Evolutionary conservation across 1,139 yeast species (phyloP).

Genomic region (Sugiyamaella castrensis): DNA sequence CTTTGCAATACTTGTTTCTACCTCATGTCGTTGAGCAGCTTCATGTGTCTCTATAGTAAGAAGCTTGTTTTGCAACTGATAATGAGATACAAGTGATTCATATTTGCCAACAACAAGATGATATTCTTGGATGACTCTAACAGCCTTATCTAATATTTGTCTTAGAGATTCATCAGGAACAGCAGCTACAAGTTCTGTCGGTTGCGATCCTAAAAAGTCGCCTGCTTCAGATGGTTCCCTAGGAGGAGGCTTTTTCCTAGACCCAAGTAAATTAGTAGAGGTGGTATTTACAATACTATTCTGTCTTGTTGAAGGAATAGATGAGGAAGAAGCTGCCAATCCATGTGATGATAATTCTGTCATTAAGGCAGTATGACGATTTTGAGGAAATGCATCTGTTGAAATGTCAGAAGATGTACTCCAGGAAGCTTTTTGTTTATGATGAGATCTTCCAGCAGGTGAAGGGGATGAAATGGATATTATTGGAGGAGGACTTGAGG

Average conservation of each 20-base stretch:
- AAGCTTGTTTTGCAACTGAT: slow-evolving; percentile 42
- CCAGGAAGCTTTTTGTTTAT: slow-evolving; percentile 1
- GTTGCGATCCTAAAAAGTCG: slow-evolving; percentile 8
- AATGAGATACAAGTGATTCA: slow-evolving; percentile 23
- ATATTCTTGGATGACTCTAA: slow-evolving; percentile 17
- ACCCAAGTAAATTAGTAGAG: too few relatives aligned
- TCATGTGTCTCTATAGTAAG: slow-evolving; percentile 41
- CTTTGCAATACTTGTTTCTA: slow-evolving; percentile 45
- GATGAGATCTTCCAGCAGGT: background rate
- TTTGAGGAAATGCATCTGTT: background rate
- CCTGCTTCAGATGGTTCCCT: slow-evolving; percentile 10
- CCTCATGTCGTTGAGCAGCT: slow-evolving; percentile 44
- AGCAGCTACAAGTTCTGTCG: slow-evolving; percentile 15
- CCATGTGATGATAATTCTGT: too few relatives aligned
- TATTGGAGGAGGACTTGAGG: background rate
- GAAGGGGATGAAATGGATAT: background rate
- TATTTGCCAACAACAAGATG: slow-evolving; percentile 15
- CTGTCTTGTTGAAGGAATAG: too few relatives aligned
- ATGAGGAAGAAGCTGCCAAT: too few relatives aligned
- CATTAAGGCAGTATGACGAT: background rate
- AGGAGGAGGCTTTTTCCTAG: slow-evolving; percentile 9
- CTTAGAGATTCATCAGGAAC: slow-evolving; percentile 12
- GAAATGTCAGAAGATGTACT: slow-evolving; percentile 8
- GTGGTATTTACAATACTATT: background rate
- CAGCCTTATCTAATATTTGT: slow-evolving; percentile 12